Conservation (phyloP, 805 yeast genomes). For the Wickerhamomyces mucosus region DNA sequence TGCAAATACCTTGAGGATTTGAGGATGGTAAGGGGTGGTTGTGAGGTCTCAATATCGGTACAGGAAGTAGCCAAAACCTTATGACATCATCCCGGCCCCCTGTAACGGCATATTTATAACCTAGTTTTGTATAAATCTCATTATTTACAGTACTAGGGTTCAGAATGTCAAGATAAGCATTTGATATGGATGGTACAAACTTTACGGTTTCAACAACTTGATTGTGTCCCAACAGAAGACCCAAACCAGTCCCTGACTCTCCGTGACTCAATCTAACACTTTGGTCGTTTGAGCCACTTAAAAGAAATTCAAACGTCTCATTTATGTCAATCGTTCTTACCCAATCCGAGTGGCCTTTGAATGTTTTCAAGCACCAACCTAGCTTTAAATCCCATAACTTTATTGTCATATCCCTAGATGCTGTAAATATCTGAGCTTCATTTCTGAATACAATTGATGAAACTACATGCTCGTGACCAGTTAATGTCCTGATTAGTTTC, state of each 20-base stretch:
- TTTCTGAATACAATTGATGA: conserved; percentile 50
- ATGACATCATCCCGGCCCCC: conserved; percentile 73
- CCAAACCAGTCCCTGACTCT: conserved; percentile 56
- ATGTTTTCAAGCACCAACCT: conserved; percentile 59
- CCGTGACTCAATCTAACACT: conserved; percentile 59
- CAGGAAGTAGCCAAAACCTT: conserved; percentile 69
- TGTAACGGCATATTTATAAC: conserved; percentile 64
- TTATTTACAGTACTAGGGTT: conserved; percentile 18
- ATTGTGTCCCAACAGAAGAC: conserved; percentile 63
- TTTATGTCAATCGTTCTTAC: conserved; percentile 53
- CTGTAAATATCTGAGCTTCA: conserved; percentile 40
- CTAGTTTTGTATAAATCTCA: conserved; percentile 28
- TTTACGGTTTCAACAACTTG: conserved; percentile 74
- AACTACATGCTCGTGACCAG: conserved; percentile 85
- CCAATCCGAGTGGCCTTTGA: conserved; percentile 86
- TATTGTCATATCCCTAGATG: conserved; percentile 54
- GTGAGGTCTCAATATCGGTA: conserved; percentile 49
- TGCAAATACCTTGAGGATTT: conserved; percentile 50
- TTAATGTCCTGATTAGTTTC: conserved; percentile 48
- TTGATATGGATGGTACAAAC: conserved; percentile 50
- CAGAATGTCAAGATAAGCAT: conserved; percentile 36
- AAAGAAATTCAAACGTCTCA: conserved; percentile 39
- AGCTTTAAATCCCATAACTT: conserved; percentile 57
- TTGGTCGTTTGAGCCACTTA: conserved; percentile 77
- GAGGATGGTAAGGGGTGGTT: conserved; percentile 47